Evolutionary conservation across 2,329 filamentous ascomycete species (phyloP).

Genomic region (Ceratocystis huliohia): DNA sequence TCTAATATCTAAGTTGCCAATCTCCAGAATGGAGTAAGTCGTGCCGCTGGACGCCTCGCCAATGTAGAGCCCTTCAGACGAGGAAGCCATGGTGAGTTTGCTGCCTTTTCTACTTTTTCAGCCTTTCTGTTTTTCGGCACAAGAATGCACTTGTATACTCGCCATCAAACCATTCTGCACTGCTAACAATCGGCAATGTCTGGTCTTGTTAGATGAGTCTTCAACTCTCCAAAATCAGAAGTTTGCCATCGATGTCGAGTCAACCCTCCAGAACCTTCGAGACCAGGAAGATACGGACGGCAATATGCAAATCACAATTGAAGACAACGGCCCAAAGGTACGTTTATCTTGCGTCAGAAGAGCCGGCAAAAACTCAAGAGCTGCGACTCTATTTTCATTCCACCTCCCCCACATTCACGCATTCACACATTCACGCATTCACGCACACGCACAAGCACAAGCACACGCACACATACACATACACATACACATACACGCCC

Average conservation of each 20-base stretch:
- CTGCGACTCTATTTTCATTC: background rate
- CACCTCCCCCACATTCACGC: background rate
- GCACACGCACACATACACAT: no score
- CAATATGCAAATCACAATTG: constrained; percentile 96
- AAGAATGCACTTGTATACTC: background rate
- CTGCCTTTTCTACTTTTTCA: background rate
- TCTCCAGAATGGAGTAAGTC: constrained; percentile 39
- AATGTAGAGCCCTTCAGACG: constrained; percentile 43
- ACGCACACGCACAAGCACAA: no score
- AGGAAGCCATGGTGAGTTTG: constrained; percentile 43
- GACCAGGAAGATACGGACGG: constrained; percentile 83
- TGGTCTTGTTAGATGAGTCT: constrained; percentile 15
- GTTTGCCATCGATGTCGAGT: constrained; percentile 77
- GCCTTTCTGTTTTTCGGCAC: background rate
- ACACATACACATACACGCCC: no score
- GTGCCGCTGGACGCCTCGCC: constrained; percentile 39
- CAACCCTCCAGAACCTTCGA: constrained; percentile 65
- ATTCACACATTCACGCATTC: no score
- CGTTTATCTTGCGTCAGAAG: constrained; percentile 13
- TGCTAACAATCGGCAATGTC: background rate
- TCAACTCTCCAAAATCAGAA: constrained; percentile 18
- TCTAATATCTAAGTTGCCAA: background rate
- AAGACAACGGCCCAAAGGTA: constrained; percentile 86
- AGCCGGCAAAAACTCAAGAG: no score
- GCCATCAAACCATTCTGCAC: no score